A percentile compares a stretch with the other conserved stretches of the same genome.
Conservation (phyloP, 164 flowering plant species). For the Liriodendron chinense region DNA sequence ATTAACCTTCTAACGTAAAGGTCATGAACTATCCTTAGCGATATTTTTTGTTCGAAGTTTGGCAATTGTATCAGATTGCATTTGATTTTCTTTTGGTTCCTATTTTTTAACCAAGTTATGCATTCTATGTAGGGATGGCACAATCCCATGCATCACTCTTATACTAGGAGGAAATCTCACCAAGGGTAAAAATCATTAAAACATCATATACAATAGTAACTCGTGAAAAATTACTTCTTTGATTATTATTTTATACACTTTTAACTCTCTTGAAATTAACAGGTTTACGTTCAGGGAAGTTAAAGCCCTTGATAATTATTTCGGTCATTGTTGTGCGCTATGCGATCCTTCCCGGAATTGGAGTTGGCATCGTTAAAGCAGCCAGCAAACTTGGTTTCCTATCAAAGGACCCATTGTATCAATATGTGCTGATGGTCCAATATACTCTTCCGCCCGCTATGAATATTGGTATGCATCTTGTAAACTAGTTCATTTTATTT, state of each 20-base stretch:
- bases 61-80: no score
- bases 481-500: background rate
- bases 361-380: conserved; percentile 52
- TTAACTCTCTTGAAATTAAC: conserved; percentile 6
- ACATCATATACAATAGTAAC: background rate
- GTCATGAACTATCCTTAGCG: no score
- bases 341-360: conserved; percentile 56
- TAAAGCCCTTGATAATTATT: conserved; percentile 34
- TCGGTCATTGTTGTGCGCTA: conserved; percentile 58
- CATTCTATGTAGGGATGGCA: conserved; percentile 56
- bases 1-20: no score
- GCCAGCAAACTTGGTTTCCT: conserved; percentile 59
- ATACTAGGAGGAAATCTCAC: conserved; percentile 91
- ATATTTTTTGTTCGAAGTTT: no score
- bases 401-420: conserved; percentile 65
- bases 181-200: conserved; percentile 48
- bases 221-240: background rate
- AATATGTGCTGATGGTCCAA: conserved; percentile 71
- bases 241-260: background rate
- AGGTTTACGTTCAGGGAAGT: conserved; percentile 47
- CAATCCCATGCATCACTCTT: conserved; percentile 88
- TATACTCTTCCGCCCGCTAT: conserved; percentile 87
- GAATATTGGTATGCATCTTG: conserved; percentile 55
- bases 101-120: no score
- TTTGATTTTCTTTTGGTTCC: no score